Conservation (phyloP, 2,329 filamentous ascomycete species). For the Talaromyces sp. region DNA sequence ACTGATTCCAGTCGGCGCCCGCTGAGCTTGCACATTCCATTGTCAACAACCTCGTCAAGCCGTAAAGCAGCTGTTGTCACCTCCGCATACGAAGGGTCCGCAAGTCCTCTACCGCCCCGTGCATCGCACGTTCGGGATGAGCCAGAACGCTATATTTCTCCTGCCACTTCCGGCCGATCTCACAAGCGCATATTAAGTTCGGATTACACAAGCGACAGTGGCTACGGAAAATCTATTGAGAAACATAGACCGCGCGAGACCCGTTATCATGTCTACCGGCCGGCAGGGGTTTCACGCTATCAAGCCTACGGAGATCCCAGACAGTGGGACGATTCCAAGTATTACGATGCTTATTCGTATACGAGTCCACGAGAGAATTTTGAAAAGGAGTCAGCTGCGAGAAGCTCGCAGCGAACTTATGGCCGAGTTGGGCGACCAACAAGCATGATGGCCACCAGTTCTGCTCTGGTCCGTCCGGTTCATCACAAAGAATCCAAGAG, state of each 20-base stretch:
- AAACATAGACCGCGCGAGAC: slow-evolving; percentile 24
- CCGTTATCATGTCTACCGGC: slow-evolving; percentile 28
- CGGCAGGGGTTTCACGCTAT: slow-evolving; percentile 27
- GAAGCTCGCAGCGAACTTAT: slow-evolving; percentile 29
- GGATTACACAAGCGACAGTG: slow-evolving; percentile 38
- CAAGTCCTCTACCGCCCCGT: slow-evolving; percentile 30
- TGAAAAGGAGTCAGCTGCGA: slow-evolving; percentile 42
- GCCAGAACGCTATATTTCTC: slow-evolving; percentile 34
- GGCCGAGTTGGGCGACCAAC: slow-evolving; percentile 34
- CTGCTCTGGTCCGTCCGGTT: slow-evolving; percentile 26
- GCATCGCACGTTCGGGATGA: slow-evolving; percentile 24
- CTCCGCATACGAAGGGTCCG: slow-evolving; percentile 29
- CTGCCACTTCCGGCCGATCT: slow-evolving; percentile 29
- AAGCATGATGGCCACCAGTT: slow-evolving; percentile 41
- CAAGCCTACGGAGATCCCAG: slow-evolving; percentile 28
- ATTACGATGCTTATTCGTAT: slow-evolving; percentile 46
- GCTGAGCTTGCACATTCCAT: slow-evolving; percentile 27
- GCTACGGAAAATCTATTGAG: slow-evolving; percentile 27
- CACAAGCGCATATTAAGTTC: slow-evolving; percentile 34
- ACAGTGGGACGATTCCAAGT: slow-evolving; percentile 39
- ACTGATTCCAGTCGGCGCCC: slow-evolving; percentile 29
- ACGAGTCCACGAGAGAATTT: slow-evolving; percentile 48
- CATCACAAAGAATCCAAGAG: slow-evolving; percentile 31
- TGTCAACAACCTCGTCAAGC: slow-evolving; percentile 18
- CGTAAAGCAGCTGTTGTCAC: slow-evolving; percentile 30